Base-by-base conservation (phyloP, 2,329 filamentous ascomycete genomes). In the Trichoderma brevicompactum region DNA sequence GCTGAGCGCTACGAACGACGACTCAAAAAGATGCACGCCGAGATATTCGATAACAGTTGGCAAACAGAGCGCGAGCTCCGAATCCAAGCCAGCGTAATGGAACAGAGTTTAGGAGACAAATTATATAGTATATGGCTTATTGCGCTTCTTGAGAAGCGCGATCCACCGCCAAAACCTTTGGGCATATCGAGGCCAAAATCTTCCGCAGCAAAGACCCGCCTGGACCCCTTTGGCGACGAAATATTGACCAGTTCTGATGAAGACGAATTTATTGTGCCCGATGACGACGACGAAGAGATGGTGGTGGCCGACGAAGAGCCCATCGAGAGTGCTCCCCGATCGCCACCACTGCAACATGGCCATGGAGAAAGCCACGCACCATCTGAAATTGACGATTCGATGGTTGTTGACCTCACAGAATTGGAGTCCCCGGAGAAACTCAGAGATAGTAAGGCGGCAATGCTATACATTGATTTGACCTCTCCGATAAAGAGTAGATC, bases 71-170 rank as follows among this genome's bases (percentile, higher is more conserved):
- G 75, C 1, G 81, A 87, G 13, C 73, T 95, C 13, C 77, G 80
- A 32, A 78, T 76, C 6, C 85, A 87, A 70, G 87, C 87, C 55
- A 76, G 78, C 10, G 83, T 78, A 41, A 78, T 96, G 63, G 87
- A 94, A 66, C 78, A 81, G 5, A 92, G 83, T 3, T 77, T 97
- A 0, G 83, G 85, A 41, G 83, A 90, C 63, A 83, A 85, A 55
- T 79, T 89, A 70, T 75, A 85, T 44, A 74, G 82, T 8, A 71
- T 73, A 7, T 89, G 85, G 85, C 73, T 79, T 3, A 78, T 84
- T n/a, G 69, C 74, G 7, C 69, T 84, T 28, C 76, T 88, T 5
- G 75, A 76, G 44, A 78, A 78, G 17, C 79, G 77, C 6, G 50
- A 65, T 13, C 76, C 77, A 53, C 81, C 82, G 0, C 74, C 78